A percentile compares a stretch with the other conserved stretches of the same genome.
These are phyloP conservation scores for Aspergillus persii DNA, from an alignment of 2,329 filamentous ascomycete species.

Conservation along the genomic window DNA sequence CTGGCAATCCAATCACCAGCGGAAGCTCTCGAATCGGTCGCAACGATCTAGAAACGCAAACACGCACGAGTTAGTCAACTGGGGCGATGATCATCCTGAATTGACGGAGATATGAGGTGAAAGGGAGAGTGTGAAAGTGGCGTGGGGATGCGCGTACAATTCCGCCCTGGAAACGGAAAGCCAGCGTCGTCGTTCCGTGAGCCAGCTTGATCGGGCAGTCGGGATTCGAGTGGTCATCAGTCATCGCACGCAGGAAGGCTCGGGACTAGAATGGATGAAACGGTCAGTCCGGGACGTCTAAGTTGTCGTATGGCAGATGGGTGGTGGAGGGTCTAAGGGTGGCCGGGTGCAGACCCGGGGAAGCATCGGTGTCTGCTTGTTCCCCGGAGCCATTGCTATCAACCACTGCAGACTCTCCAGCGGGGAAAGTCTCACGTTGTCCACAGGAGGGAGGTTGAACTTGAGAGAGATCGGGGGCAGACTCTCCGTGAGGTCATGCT, in stretches of 20 bases:
- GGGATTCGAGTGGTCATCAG: constrained; percentile 95
- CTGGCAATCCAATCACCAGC: constrained; percentile 99
- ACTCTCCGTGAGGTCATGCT: constrained; percentile 69
- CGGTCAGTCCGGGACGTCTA: constrained; percentile 6
- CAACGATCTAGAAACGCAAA: constrained; percentile 64
- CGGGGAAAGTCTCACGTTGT: constrained; percentile 63
- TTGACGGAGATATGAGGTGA: neutral
- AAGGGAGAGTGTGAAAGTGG: neutral
- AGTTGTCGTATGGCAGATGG: neutral
- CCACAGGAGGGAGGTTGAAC: constrained; percentile 91
- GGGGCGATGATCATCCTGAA: neutral
- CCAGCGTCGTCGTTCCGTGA: constrained; percentile 96
- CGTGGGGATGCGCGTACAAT: constrained; percentile 53
- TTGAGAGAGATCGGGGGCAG: constrained; percentile 79
- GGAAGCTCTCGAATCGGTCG: constrained; percentile 94
- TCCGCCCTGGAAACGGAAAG: constrained; percentile 96
- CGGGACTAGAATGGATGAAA: constrained; percentile 61
- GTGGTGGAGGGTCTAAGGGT: neutral
- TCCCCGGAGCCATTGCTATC: constrained; percentile 1
- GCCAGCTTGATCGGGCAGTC: constrained; percentile 99
- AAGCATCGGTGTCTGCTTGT: neutral
- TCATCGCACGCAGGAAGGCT: constrained; percentile 92
- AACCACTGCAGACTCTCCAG: neutral
- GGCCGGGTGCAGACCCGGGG: neutral
- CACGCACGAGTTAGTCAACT: neutral